A percentile compares a stretch with the other conserved stretches of the same genome.
phyloP scores from a whole-genome alignment of 2,329 filamentous ascomycete genomes.

The Microdochium trichocladiopsis region DNA sequence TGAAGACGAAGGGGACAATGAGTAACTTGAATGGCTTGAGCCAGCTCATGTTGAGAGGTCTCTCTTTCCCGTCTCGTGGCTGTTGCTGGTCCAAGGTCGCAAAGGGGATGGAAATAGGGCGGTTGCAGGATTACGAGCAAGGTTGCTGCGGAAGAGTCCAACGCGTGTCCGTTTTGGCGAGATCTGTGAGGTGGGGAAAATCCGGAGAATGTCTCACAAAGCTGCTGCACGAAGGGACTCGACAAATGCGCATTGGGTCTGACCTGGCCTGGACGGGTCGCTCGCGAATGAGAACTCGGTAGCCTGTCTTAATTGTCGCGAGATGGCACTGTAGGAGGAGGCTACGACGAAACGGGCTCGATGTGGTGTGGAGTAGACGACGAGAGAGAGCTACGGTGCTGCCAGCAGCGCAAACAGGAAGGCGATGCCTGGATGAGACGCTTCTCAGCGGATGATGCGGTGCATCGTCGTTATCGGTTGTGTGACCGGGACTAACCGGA shows the following conservation, averaged over 20 bases:
- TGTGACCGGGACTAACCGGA: not conserved
- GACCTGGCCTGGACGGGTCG: too few species aligned
- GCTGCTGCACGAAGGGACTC: not conserved
- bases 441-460: not conserved
- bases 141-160: not conserved
- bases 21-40: conserved; percentile 49
- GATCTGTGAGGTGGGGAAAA: not conserved
- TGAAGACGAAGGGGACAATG: conserved; percentile 53
- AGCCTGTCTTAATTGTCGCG: not conserved
- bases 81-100: not conserved
- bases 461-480: not conserved
- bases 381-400: not conserved
- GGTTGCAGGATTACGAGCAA: not conserved
- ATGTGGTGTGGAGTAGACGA: too few species aligned
- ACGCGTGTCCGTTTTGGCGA: not conserved
- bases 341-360: too few species aligned
- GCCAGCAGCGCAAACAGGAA: not conserved
- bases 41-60: conserved; percentile 34
- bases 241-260: too few species aligned
- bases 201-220: not conserved
- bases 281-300: not conserved
- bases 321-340: too few species aligned
- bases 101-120: not conserved
- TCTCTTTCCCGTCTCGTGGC: not conserved
- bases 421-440: not conserved